These are phyloP conservation scores for Tricholoma bakamatsutake DNA, from an alignment of 768 basidiomycete species.

Conservation along the genomic window DNA sequence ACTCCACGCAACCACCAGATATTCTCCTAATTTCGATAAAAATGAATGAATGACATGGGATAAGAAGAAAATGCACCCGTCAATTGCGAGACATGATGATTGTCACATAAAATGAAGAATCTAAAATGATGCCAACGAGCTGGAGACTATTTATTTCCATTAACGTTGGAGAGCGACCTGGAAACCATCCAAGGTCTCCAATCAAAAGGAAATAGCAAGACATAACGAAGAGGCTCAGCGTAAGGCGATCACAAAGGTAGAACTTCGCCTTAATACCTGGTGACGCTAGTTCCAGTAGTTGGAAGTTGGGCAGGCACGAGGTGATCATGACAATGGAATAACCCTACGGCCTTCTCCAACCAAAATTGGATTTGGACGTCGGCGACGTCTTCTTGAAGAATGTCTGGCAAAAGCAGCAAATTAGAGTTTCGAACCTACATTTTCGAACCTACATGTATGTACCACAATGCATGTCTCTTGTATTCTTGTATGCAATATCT, in stretches of 20 bases:
- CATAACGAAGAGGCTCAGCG: too few relatives aligned
- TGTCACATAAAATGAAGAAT: too few relatives aligned
- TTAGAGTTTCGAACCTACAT: background rate
- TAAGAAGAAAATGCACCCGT: slow-evolving; percentile 46
- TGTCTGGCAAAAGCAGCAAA: slow-evolving; percentile 26
- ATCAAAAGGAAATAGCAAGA: too few relatives aligned
- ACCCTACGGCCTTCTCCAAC: background rate
- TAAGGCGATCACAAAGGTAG: too few relatives aligned
- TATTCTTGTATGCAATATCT: too few relatives aligned
- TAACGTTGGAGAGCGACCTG: too few relatives aligned
- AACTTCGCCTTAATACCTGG: too few relatives aligned
- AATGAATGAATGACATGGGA: slow-evolving; percentile 37
- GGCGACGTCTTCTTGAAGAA: slow-evolving; percentile 28
- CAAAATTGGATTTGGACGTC: slow-evolving; percentile 16
- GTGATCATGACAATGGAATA: slow-evolving; percentile 1
- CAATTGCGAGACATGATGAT: slow-evolving; percentile 34
- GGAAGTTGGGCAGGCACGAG: slow-evolving; percentile 42
- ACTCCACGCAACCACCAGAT: too few relatives aligned
- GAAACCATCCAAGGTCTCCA: too few relatives aligned
- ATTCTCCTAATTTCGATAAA: too few relatives aligned
- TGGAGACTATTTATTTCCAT: too few relatives aligned
- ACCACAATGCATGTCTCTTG: background rate
- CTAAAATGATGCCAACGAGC: slow-evolving; percentile 28
- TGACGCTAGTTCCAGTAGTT: too few relatives aligned
- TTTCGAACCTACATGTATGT: background rate